Evolutionary conservation across 2,329 filamentous ascomycete genomes (phyloP), one percentile per base, ranked within the genome.

Genomic region (Fusarium oxysporum): DNA sequence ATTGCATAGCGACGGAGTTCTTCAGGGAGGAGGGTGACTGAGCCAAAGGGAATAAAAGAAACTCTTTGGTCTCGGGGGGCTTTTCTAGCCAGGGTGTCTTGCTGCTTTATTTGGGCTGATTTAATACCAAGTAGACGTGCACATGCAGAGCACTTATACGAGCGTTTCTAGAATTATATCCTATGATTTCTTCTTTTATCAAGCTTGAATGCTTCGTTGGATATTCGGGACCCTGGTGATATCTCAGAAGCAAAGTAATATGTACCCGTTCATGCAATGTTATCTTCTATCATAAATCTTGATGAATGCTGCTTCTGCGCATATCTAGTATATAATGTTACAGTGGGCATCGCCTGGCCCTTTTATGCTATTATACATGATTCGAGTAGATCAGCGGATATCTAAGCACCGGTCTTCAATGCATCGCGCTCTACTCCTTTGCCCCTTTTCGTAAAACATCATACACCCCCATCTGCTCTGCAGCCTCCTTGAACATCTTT

Each of bases 381-480:
- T 50, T 45, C 19, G 28, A 58, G 40, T 17, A 53, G 44, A 47
- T 61, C 43, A 47, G 54, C 55, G 70, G 50, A 73, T 56, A 56
- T 44, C 32, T 33, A 61, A 53, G 25, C 60, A 38, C 62, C 55
- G 43, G 30, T 62, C 43, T 57, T 30, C 30, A 50, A 61, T 44
- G 40, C 23, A 28, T 35, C 40, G n/a, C 16, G 63, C 58, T 65
- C 71, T 51, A 73, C 53, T 61, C 32, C 35, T 72, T 65, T 53
- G 51, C 63, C 55, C 45, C 74, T 28, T 70, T 71, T 12, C 62
- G 74, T 54, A 83, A 62, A 13, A 80, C 40, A 33, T 84, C 79
- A 58, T 82, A 81, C 70, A 84, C 82, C 48, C 85, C 84, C 85
- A 86, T 86, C 72, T 86, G 78, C 61, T 68, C 73, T n/a, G 83